Base-by-base conservation (phyloP, 768 basidiomycete species). In the Hericium erinaceus region DNA sequence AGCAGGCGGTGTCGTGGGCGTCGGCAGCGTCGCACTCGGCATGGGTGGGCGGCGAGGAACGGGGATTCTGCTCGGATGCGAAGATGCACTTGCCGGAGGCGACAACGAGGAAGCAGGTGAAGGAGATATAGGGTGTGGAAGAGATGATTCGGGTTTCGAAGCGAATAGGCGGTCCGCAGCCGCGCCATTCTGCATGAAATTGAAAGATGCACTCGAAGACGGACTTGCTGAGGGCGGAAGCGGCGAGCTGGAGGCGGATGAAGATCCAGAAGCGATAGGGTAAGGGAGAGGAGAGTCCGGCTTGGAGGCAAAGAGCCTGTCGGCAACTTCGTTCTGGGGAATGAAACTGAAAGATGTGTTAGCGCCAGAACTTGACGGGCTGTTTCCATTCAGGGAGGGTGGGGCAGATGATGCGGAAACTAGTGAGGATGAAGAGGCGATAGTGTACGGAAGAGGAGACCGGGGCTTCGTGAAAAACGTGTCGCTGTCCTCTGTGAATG, bases 11-110 rank as follows among this genome's bases (percentile, higher is more conserved):
- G 58, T 48, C 44, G 57, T 59, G 24, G 56, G 59, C 18, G 63
- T 56, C 6, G 66, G 61, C 24, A 67, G 54, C 20, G 57, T 59
- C 16, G 64, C 57, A 41, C 48, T 60, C 28, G 64, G 66, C 62
- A 64, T 66, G 57, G 58, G 65, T 40, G 64, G 64, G 11, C 61
- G 68, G 24, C 58, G 60, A 37, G 61, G 66, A 5, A 61, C 51
- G 18, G 55, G 49, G 24, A 57, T 48, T 39, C 46, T 37, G 11
- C 40, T 37, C 28, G 55, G 55, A 10, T 18, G 55, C 9, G 38
- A 41, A 16, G 62, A 24, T 22, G 53, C 41, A n/a, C 24, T 40
- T 13, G 48, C 40, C 2, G 11, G 12, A 26, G 48, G 58, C n/a
- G 51, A 48, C 13, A 28, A 24, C 0, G 22, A 9, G 26, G 50